These are phyloP conservation scores for Daldinia childiae DNA, from an alignment of 495 filamentous ascomycete genomes.

Conservation along the genomic window DNA sequence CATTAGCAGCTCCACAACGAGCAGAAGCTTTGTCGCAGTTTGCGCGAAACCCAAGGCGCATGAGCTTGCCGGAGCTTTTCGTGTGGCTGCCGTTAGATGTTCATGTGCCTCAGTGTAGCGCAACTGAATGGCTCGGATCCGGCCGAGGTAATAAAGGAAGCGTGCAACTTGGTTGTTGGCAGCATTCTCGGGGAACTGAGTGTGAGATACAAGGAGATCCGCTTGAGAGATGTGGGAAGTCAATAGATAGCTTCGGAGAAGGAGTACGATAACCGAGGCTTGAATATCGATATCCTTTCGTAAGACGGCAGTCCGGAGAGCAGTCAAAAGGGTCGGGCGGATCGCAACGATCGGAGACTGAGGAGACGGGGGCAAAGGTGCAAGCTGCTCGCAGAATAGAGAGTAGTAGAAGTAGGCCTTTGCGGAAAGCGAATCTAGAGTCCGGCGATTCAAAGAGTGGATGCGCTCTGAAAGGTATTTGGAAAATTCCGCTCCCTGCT, in stretches of 20 bases:
- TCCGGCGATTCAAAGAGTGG: slow-evolving; percentile 89
- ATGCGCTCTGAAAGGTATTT: slow-evolving; percentile 80
- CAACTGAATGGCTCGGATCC: slow-evolving; percentile 94
- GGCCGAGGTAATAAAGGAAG: slow-evolving; percentile 94
- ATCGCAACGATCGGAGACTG: slow-evolving; percentile 84
- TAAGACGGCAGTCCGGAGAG: slow-evolving; percentile 90
- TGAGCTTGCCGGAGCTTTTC: slow-evolving; percentile 90
- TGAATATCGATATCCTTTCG: slow-evolving; percentile 97
- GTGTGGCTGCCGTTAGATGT: slow-evolving; percentile 87
- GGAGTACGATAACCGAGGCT: slow-evolving; percentile 90
- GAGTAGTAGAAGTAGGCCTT: slow-evolving; percentile 98
- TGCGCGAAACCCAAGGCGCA: slow-evolving; percentile 94
- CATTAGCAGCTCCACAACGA: slow-evolving; percentile 97
- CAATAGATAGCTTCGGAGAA: slow-evolving; percentile 94
- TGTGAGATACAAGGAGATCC: slow-evolving; percentile 93
- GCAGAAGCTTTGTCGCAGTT: slow-evolving; percentile 89
- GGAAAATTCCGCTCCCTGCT: slow-evolving; percentile 85
- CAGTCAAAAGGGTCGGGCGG: slow-evolving; percentile 84
- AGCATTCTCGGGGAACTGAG: slow-evolving; percentile 89
- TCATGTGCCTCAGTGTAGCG: slow-evolving; percentile 97
- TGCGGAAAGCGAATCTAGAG: slow-evolving; percentile 90
- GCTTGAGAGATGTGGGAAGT: slow-evolving; percentile 98
- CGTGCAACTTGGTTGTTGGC: slow-evolving; percentile 98
- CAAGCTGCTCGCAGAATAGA: slow-evolving; percentile 88
- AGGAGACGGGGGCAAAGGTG: slow-evolving; percentile 85